These are phyloP conservation scores for Nemania sp. DNA, from an alignment of 2,329 filamentous ascomycete genomes.

Conservation along the genomic window DNA sequence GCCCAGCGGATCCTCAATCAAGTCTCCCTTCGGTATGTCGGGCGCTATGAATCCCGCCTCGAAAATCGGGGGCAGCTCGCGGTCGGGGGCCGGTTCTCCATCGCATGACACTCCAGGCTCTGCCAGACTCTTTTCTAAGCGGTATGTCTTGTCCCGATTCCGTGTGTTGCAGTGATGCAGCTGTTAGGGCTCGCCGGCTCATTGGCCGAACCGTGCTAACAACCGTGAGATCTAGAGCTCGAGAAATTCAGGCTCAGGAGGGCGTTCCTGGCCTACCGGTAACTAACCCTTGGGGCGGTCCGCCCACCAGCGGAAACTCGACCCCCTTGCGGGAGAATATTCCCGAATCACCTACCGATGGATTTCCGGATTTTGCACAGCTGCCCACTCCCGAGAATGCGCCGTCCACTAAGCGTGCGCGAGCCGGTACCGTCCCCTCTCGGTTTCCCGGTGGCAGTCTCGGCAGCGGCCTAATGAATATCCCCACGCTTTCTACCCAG, in stretches of 20 bases:
- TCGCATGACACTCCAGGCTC: conserved; percentile 83
- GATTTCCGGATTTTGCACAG: conserved; percentile 86
- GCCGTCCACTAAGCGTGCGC: conserved; percentile 74
- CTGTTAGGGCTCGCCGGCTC: conserved; percentile 21
- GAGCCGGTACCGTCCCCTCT: conserved; percentile 95
- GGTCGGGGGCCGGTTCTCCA: conserved; percentile 92
- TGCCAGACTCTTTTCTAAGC: conserved; percentile 81
- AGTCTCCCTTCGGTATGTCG: conserved; percentile 73
- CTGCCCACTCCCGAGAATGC: conserved; percentile 67
- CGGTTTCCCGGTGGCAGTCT: conserved; percentile 80
- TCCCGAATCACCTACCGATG: conserved; percentile 93
- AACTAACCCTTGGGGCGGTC: conserved; percentile 82
- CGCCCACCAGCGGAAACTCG: conserved; percentile 93
- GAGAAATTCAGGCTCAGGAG: conserved; percentile 97
- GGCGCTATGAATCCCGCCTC: conserved; percentile 61
- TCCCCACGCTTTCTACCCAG: conserved; percentile 67
- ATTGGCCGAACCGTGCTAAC: conserved; percentile 25
- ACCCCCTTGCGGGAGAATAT: conserved; percentile 97
- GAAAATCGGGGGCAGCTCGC: conserved; percentile 63
- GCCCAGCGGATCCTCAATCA: conserved; percentile 61
- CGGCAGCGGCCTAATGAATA: conserved; percentile 59
- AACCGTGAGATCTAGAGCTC: conserved; percentile 65
- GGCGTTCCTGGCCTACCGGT: conserved; percentile 70
- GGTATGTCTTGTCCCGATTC: conserved; percentile 60
- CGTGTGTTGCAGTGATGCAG: neutral